Base-by-base conservation (phyloP, 139 green algal genomes). In the Chlamydomonas asymmetrica region DNA sequence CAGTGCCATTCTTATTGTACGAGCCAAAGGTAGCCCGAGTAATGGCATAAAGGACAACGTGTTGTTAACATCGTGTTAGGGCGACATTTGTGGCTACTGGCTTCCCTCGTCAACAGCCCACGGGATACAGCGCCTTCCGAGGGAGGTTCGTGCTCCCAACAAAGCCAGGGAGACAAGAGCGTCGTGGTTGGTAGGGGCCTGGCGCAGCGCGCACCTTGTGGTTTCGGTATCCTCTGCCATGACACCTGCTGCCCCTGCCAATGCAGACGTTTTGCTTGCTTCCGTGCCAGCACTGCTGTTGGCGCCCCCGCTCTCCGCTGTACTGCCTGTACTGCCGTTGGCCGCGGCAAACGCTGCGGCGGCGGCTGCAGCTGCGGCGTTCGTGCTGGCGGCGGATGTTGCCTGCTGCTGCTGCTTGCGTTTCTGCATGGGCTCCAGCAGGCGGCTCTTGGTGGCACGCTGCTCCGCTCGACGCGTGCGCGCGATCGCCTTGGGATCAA, bases 391-490 rank as follows among this genome's bases (percentile, higher is more conserved):
- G 10, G 29, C 49, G 23, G 23, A 37, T 38, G 54, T 2, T 63
- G 38, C 27, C 45, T 25, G 52, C 43, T 32, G 4, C 37, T 20
- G 43, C 63, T 20, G 56, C 32, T 41, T 34, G 57, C 40, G 34
- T 16, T 67, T 54, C 34, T 83, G 78, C 78, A 83, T 71, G 35
- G 81, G 75, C 64, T 83, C 81, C 52, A 86, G 71, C 70, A 86
- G 66, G 1, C 81, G 66, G 13, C 52, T 65, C 37, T 65, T 68
- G 49, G 81, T 62, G 0, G 81, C 81, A 3, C 52, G 45, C 66
- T 73, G 76, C 75, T 86, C 81, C 27, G 74, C 74, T 57, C 84
- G 83, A 38, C 84, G 83, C n/a, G 76, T 75, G n/a, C 76, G 76
- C 39, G 60, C 35, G 38, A 85, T 89, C 27, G 84, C 41, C 43